Percentiles rank a stretch among this genome's conserved stretches.
Conservation (phyloP, 129 eudicot genomes). For the Artemisia argyi region DNA sequence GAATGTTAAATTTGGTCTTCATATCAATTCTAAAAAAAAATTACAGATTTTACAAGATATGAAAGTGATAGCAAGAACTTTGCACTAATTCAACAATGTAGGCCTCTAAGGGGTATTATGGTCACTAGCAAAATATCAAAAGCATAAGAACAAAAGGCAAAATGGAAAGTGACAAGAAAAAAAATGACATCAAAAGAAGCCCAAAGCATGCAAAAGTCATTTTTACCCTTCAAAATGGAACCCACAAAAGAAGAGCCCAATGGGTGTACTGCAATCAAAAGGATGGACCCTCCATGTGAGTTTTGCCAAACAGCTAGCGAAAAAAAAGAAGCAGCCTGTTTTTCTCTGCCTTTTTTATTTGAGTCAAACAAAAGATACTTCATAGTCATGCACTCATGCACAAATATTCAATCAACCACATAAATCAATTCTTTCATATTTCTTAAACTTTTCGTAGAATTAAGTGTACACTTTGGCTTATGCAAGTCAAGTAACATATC, state of each 20-base stretch:
- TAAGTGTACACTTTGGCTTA: conserved; percentile 15
- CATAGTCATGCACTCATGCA: not conserved
- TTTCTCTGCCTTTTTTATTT: conserved; percentile 16
- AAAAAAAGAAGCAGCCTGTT: conserved; percentile 26
- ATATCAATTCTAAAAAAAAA: not conserved
- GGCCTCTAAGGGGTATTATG: conserved; percentile 28
- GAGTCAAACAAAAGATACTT: conserved; percentile 45
- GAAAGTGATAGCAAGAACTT: conserved; percentile 11
- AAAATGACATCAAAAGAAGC: conserved; percentile 24
- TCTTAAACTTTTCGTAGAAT: conserved; percentile 16
- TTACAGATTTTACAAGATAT: not conserved
- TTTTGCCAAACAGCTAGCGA: conserved; percentile 61
- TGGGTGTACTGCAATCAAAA: conserved; percentile 23
- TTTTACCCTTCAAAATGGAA: conserved; percentile 21
- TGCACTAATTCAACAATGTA: not conserved
- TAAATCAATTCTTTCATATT: conserved; percentile 30
- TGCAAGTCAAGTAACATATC: conserved; percentile 15
- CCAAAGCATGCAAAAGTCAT: conserved; percentile 36
- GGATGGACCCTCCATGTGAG: conserved; percentile 62
- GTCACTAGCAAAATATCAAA: conserved; percentile 33
- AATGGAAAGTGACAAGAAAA: conserved; percentile 37
- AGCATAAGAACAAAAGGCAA: conserved; percentile 34
- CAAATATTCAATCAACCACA: conserved; percentile 33
- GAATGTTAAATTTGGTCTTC: not conserved
- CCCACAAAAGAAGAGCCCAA: conserved; percentile 38